Conservation (phyloP, 1,284 basidiomycete species). For the Malassezia obtusa region DNA sequence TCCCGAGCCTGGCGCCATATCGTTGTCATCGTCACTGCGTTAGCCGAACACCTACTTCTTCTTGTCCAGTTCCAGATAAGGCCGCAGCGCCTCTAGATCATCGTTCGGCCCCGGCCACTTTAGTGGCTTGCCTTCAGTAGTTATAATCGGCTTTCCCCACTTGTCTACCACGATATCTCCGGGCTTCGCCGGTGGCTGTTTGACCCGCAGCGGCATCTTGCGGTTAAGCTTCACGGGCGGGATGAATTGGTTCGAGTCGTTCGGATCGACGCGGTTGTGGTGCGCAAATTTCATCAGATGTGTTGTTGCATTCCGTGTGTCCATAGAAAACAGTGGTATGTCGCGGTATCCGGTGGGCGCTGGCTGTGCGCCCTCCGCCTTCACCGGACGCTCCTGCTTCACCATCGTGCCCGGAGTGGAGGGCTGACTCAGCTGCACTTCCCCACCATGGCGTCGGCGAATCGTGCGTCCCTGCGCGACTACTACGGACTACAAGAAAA, state of each 20-base stretch:
- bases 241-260: constrained; percentile 32
- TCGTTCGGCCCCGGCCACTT: constrained; percentile 28
- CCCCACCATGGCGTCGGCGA: not conserved
- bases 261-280: constrained; percentile 38
- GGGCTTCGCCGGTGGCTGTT: constrained; percentile 31
- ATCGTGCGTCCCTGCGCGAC: constrained; percentile 23
- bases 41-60: not conserved
- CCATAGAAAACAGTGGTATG: constrained; percentile 38
- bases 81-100: constrained; percentile 24
- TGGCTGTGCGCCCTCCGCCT: constrained; percentile 18
- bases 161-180: constrained; percentile 38
- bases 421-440: not conserved
- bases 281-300: constrained; percentile 45
- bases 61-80: constrained; percentile 8
- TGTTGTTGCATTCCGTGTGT: constrained; percentile 24
- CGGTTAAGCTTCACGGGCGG: constrained; percentile 45
- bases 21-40: constrained; percentile 7
- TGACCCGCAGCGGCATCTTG: constrained; percentile 43
- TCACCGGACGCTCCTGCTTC: constrained; percentile 10
- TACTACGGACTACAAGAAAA: constrained; percentile 29
- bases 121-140: constrained; percentile 31
- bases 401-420: constrained; percentile 4
- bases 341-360: constrained; percentile 38
- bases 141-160: constrained; percentile 33
- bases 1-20: constrained; percentile 4